These are phyloP conservation scores for Aspergillus ochraceoroseus DNA, from an alignment of 2,329 filamentous ascomycete genomes.

Conservation along the genomic window DNA sequence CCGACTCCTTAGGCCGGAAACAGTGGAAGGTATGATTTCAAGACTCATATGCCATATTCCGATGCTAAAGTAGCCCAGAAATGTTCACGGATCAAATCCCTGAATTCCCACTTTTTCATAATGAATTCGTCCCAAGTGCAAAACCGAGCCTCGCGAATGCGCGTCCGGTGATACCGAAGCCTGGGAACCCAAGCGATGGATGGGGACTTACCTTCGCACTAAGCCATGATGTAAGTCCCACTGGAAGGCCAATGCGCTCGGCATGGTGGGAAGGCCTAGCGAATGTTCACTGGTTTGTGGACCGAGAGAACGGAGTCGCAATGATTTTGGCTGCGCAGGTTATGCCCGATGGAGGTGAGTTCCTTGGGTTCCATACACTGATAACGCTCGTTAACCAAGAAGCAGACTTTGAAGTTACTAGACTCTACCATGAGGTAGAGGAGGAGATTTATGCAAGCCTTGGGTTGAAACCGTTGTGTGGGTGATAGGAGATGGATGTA, in stretches of 20 bases:
- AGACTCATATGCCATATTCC: too few species aligned
- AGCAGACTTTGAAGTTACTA: too few species aligned
- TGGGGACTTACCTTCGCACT: conserved; percentile 59
- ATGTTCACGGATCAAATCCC: conserved; percentile 59
- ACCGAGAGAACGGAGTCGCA: conserved; percentile 53
- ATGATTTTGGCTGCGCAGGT: conserved; percentile 48
- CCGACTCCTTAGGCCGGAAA: conserved; percentile 45
- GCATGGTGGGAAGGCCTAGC: conserved; percentile 52
- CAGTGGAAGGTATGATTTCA: conserved; percentile 55
- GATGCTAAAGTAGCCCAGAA: too few species aligned
- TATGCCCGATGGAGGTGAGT: too few species aligned
- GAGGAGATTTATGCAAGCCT: too few species aligned
- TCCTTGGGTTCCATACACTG: too few species aligned
- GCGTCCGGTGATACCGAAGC: conserved; percentile 48
- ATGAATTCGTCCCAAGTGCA: conserved; percentile 42
- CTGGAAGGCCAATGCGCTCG: conserved; percentile 49
- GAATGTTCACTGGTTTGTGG: conserved; percentile 57
- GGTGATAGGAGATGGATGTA: too few species aligned
- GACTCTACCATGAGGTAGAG: too few species aligned
- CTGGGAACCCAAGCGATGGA: conserved; percentile 52
- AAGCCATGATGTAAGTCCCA: conserved; percentile 37
- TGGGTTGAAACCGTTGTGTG: too few species aligned
- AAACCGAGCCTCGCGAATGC: conserved; percentile 45
- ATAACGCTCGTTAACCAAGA: too few species aligned
- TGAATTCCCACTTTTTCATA: conserved; percentile 50